These are phyloP conservation scores for Candida ponderosae DNA, from an alignment of 805 yeast genomes.

Conservation along the genomic window DNA sequence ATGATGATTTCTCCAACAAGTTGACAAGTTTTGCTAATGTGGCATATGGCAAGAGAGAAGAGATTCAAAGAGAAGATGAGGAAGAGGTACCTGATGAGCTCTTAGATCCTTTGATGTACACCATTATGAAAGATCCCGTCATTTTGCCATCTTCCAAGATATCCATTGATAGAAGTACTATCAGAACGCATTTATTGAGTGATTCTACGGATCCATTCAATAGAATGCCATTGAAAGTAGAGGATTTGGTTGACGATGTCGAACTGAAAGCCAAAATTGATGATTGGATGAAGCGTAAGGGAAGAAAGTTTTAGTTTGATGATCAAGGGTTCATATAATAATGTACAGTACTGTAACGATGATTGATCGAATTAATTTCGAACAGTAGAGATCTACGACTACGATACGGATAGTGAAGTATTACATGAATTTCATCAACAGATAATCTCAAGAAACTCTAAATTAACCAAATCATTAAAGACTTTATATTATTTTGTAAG, in stretches of 20 bases:
- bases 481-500: neutral
- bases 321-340: too few relatives aligned
- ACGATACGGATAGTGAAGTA: too few relatives aligned
- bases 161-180: slow-evolving; percentile 82
- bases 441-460: too few relatives aligned
- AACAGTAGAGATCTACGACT: too few relatives aligned
- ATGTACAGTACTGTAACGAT: too few relatives aligned
- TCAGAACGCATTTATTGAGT: slow-evolving; percentile 86
- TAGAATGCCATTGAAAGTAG: slow-evolving; percentile 81
- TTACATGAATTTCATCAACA: too few relatives aligned
- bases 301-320: too few relatives aligned
- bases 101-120: slow-evolving; percentile 93
- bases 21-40: slow-evolving; percentile 49
- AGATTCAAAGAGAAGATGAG: slow-evolving; percentile 82
- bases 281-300: slow-evolving; percentile 35
- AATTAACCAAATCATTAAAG: neutral
- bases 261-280: slow-evolving; percentile 58
- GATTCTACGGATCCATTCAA: slow-evolving; percentile 98
- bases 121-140: slow-evolving; percentile 94
- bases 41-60: slow-evolving; percentile 54
- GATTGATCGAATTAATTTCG: too few relatives aligned
- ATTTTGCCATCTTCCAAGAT: slow-evolving; percentile 83
- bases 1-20: slow-evolving; percentile 42
- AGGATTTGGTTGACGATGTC: slow-evolving; percentile 75
- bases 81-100: slow-evolving; percentile 94